Conservation (phyloP, 2,329 filamentous ascomycete genomes). For the Fusarium subtropicale region DNA sequence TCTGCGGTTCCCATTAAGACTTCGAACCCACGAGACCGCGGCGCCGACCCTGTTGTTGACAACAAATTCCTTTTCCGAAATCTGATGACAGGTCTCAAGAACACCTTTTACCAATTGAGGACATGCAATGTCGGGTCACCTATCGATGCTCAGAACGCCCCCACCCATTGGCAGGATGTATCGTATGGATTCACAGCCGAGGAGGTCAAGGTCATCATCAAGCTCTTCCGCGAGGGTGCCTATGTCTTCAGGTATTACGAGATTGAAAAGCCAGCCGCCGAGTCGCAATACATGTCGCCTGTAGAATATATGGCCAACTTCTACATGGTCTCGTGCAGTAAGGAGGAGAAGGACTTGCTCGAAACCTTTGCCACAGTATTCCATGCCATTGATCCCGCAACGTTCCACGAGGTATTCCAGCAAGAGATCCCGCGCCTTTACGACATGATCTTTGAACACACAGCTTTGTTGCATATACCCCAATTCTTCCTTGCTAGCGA, state of each 20-base stretch:
- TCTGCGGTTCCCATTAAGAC: slow-evolving; percentile 96
- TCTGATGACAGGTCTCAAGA: slow-evolving; percentile 93
- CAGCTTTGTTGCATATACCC: slow-evolving; percentile 90
- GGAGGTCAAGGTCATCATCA: slow-evolving; percentile 95
- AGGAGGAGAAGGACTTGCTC: slow-evolving; percentile 96
- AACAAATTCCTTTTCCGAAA: slow-evolving; percentile 99
- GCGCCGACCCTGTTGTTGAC: slow-evolving; percentile 89
- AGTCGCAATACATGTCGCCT: slow-evolving; percentile 81
- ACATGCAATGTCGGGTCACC: slow-evolving; percentile 82
- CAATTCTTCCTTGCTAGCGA: slow-evolving; percentile 99
- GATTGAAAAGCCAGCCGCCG: slow-evolving; percentile 80
- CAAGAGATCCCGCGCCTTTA: slow-evolving; percentile 97
- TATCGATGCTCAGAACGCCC: slow-evolving; percentile 82
- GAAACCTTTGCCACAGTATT: slow-evolving; percentile 99
- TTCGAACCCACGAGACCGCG: slow-evolving; percentile 88
- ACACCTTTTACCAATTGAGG: slow-evolving; percentile 94
- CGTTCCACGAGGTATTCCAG: slow-evolving; percentile 98
- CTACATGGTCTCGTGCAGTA: slow-evolving; percentile 91
- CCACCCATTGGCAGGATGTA: slow-evolving; percentile 92
- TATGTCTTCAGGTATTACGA: slow-evolving; percentile 98
- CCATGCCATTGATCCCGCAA: slow-evolving; percentile 97
- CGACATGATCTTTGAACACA: slow-evolving; percentile 97
- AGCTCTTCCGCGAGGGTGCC: slow-evolving; percentile 95
- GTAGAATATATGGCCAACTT: slow-evolving; percentile 95
- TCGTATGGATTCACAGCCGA: slow-evolving; percentile 97